These are phyloP conservation scores for Rubia tinctorum DNA, from an alignment of 305 asterid genomes.

Conservation along the genomic window DNA sequence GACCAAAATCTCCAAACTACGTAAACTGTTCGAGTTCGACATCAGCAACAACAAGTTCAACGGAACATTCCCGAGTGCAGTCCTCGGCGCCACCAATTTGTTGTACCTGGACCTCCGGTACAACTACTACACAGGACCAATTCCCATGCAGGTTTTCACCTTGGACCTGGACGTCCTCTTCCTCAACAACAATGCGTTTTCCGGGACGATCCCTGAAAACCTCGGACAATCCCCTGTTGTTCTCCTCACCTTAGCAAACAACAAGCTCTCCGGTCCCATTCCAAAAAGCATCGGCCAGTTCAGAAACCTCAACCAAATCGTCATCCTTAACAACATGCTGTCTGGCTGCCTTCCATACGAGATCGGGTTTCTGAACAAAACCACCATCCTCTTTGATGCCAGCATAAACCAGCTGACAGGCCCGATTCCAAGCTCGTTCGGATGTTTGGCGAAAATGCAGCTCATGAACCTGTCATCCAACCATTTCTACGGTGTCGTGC, in stretches of 20 bases:
- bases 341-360: slow-evolving; percentile 63
- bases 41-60: slow-evolving; percentile 54
- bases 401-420: slow-evolving; percentile 50
- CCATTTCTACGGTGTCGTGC: slow-evolving; percentile 48
- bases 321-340: slow-evolving; percentile 40
- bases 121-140: slow-evolving; percentile 35
- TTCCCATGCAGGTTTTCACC: slow-evolving; percentile 39
- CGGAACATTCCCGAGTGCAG: slow-evolving; percentile 45
- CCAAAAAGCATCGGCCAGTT: slow-evolving; percentile 45
- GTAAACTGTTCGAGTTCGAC: slow-evolving; percentile 47
- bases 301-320: slow-evolving; percentile 30
- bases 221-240: slow-evolving; percentile 40
- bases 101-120: slow-evolving; percentile 61
- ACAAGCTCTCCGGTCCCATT: slow-evolving; percentile 42
- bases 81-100: slow-evolving; percentile 40
- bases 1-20: slow-evolving; percentile 12
- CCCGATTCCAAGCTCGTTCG: slow-evolving; percentile 55
- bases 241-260: slow-evolving; percentile 54
- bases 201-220: slow-evolving; percentile 35
- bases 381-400: slow-evolving; percentile 39
- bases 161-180: slow-evolving; percentile 57
- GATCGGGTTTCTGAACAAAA: slow-evolving; percentile 39
- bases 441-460: slow-evolving; percentile 37
- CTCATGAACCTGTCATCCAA: slow-evolving; percentile 37
- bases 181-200: slow-evolving; percentile 57